Evolutionary conservation across 2,329 filamentous ascomycete species (phyloP).

Genomic region (Fusarium sterilihyphosum): DNA sequence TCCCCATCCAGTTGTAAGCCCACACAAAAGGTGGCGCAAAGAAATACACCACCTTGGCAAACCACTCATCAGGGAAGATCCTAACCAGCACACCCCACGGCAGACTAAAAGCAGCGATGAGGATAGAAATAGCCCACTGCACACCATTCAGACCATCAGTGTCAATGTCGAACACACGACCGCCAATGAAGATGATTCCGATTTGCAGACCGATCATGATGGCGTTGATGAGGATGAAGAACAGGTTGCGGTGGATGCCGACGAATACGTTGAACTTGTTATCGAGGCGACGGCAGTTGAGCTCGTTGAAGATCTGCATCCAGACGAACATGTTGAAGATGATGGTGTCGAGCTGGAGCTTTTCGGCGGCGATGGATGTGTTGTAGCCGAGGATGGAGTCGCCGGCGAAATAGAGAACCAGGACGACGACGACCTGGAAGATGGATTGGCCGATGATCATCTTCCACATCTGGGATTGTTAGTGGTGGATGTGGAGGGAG

Average conservation of each 20-base stretch:
- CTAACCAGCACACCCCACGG: slow-evolving; percentile 12
- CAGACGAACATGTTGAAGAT: slow-evolving; percentile 99
- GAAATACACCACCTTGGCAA: slow-evolving; percentile 1
- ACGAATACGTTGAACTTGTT: slow-evolving; percentile 97
- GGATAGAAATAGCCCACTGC: slow-evolving; percentile 89
- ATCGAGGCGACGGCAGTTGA: slow-evolving; percentile 86
- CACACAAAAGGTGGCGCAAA: slow-evolving; percentile 11
- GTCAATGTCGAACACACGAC: slow-evolving; percentile 79
- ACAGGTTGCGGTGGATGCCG: slow-evolving; percentile 82
- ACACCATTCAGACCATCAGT: slow-evolving; percentile 68
- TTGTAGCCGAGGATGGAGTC: slow-evolving; percentile 44
- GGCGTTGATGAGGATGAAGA: slow-evolving; percentile 86
- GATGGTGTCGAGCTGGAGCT: slow-evolving; percentile 74
- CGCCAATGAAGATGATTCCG: slow-evolving; percentile 89
- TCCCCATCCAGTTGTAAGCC: not conserved
- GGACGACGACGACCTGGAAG: slow-evolving; percentile 83
- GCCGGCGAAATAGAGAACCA: slow-evolving; percentile 85
- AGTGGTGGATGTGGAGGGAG: fast-evolving
- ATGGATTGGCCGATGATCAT: slow-evolving; percentile 96
- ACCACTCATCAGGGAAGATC: slow-evolving; percentile 20
- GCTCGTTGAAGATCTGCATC: slow-evolving; percentile 95
- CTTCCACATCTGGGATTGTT: slow-evolving; percentile 80
- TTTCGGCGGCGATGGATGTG: slow-evolving; percentile 54
- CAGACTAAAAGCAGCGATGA: slow-evolving; percentile 47
- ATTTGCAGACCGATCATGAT: slow-evolving; percentile 91